These are phyloP conservation scores for Xylaria acuta DNA, from an alignment of 495 filamentous ascomycete genomes.

Conservation along the genomic window DNA sequence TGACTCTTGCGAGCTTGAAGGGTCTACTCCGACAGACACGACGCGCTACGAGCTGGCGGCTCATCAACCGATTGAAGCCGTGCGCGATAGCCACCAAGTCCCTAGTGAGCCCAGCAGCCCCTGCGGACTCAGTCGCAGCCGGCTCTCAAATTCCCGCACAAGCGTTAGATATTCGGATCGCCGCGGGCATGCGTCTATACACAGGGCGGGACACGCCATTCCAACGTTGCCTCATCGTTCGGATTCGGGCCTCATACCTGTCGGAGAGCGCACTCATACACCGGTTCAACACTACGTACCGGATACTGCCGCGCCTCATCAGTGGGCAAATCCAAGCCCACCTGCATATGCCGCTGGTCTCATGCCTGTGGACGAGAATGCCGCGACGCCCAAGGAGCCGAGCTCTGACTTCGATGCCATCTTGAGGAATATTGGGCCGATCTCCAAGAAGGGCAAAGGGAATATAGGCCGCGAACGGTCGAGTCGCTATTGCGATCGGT, in stretches of 20 bases:
- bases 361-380: conserved; percentile 12
- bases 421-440: conserved; percentile 16
- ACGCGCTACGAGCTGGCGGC: background rate
- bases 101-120: background rate
- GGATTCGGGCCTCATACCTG: conserved; percentile 16
- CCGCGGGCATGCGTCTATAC: background rate
- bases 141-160: background rate
- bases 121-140: background rate
- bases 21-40: background rate
- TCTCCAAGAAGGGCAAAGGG: conserved; percentile 1
- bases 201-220: background rate
- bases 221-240: background rate
- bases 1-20: background rate
- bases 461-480: conserved; percentile 5
- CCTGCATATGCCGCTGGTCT: conserved; percentile 1
- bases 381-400: conserved; percentile 2
- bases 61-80: background rate
- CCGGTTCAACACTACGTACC: background rate
- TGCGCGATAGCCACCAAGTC: background rate
- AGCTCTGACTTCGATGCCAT: conserved; percentile 19
- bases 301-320: background rate
- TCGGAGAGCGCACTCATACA: background rate
- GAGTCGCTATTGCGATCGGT: conserved; percentile 24
- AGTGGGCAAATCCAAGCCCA: background rate
- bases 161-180: background rate